Evolutionary conservation across 176 grass and related monocot species (phyloP).

Genomic region (Carex scoparia): DNA sequence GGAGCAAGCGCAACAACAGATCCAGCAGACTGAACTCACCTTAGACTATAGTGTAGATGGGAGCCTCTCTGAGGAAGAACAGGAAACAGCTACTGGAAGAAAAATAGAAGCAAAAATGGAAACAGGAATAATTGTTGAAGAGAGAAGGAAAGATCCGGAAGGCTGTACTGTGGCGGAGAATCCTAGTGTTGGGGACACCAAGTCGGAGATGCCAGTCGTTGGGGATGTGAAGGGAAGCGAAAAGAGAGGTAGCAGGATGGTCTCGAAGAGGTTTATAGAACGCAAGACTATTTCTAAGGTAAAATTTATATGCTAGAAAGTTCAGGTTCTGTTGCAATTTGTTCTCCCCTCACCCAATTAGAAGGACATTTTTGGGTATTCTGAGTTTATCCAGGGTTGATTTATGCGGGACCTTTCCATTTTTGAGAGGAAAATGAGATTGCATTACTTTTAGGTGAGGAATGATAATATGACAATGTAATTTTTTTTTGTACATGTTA

Average conservation of each 20-base stretch:
- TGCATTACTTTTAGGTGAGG: neutral
- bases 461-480: neutral
- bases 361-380: constrained; percentile 5
- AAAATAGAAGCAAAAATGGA: constrained; percentile 45
- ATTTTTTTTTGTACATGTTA: neutral
- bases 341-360: neutral
- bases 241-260: constrained; percentile 22
- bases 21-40: constrained; percentile 76
- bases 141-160: constrained; percentile 31
- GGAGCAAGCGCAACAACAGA: constrained; percentile 19
- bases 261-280: constrained; percentile 5
- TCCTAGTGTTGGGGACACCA: constrained; percentile 24
- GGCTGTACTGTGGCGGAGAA: constrained; percentile 24
- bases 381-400: neutral
- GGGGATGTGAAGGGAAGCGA: constrained; percentile 31
- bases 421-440: neutral
- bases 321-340: neutral
- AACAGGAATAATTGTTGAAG: constrained; percentile 29
- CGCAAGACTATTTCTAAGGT: constrained; percentile 17
- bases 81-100: constrained; percentile 40
- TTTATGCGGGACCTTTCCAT: neutral
- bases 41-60: constrained; percentile 88
- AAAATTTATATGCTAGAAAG: neutral
- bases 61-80: constrained; percentile 79
- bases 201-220: constrained; percentile 18